Conservation (phyloP, 2,329 filamentous ascomycete genomes). For the Xylariomycetidae sp. region DNA sequence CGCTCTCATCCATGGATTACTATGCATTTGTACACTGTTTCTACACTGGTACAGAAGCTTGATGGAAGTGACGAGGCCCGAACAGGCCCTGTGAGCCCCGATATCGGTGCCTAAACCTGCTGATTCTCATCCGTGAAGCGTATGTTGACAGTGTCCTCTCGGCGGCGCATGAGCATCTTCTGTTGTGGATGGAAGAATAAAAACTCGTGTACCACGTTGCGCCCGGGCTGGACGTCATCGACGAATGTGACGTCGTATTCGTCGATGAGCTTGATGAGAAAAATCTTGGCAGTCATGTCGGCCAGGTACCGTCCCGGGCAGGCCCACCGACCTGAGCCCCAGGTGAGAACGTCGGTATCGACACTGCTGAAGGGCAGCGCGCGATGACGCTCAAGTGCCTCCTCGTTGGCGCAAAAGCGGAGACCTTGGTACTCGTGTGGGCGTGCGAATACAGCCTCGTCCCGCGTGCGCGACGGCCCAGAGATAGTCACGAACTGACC, state of each 20-base stretch:
- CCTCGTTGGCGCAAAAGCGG: constrained; percentile 5
- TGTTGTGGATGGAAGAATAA: constrained; percentile 7
- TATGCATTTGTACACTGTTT: too few relatives aligned
- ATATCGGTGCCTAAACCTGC: too few relatives aligned
- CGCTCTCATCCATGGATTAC: too few relatives aligned
- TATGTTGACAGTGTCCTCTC: constrained; percentile 11
- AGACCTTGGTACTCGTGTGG: constrained; percentile 6
- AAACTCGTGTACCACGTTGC: constrained; percentile 6
- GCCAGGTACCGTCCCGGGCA: constrained; percentile 11
- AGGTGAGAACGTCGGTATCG: constrained; percentile 10
- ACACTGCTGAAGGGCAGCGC: constrained; percentile 9
- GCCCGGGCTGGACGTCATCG: constrained; percentile 2
- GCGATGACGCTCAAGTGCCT: constrained; percentile 5
- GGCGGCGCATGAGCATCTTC: constrained; percentile 3
- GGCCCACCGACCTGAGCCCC: constrained; percentile 10
- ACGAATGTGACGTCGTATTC: constrained; percentile 11
- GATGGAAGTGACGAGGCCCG: too few relatives aligned
- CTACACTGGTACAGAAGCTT: too few relatives aligned
- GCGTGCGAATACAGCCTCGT: constrained; percentile 4
- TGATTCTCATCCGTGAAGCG: neutral
- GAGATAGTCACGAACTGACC: constrained; percentile 8
- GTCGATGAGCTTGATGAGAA: constrained; percentile 10
- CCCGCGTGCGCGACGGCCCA: constrained; percentile 1
- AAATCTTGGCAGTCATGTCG: constrained; percentile 10
- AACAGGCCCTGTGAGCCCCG: too few relatives aligned